Conservation (phyloP, 2,329 filamentous ascomycete species). For the Rutstroemia sp. region DNA sequence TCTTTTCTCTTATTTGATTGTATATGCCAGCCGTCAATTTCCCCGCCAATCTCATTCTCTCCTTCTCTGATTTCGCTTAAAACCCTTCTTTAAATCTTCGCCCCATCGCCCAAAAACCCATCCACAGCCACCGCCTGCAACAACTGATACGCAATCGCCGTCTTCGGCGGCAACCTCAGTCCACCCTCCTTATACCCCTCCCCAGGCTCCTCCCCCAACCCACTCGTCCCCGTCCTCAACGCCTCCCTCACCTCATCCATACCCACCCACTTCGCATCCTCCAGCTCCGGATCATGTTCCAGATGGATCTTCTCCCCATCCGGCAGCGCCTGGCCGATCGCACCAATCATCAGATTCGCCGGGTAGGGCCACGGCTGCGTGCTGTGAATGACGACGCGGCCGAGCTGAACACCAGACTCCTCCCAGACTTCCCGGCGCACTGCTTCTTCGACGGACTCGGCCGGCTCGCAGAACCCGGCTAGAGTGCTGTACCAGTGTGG, state of each 20-base stretch:
- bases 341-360: constrained; percentile 77
- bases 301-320: constrained; percentile 74
- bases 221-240: constrained; percentile 57
- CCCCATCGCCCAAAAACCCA: constrained; percentile 51
- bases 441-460: constrained; percentile 78
- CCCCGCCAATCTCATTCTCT: too few species aligned
- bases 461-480: constrained; percentile 78
- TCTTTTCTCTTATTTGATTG: too few species aligned
- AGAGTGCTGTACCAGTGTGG: constrained; percentile 82
- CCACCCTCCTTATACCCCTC: constrained; percentile 67
- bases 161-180: constrained; percentile 72
- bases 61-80: too few species aligned
- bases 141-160: constrained; percentile 88
- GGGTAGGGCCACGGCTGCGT: constrained; percentile 87
- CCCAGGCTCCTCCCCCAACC: constrained; percentile 56
- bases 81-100: constrained; percentile 20
- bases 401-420: constrained; percentile 69
- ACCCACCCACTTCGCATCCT: constrained; percentile 81
- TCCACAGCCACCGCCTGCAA: constrained; percentile 65
- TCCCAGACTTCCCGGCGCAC: constrained; percentile 82
- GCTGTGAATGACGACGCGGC: constrained; percentile 72
- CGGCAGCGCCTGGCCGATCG: constrained; percentile 77
- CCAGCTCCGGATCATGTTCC: constrained; percentile 83
- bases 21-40: too few species aligned
- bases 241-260: constrained; percentile 76